Percentiles rank a stretch among this genome's conserved stretches.
These are phyloP conservation scores for Diplocarpon mali DNA, from an alignment of 2,329 filamentous ascomycete genomes.

Conservation along the genomic window DNA sequence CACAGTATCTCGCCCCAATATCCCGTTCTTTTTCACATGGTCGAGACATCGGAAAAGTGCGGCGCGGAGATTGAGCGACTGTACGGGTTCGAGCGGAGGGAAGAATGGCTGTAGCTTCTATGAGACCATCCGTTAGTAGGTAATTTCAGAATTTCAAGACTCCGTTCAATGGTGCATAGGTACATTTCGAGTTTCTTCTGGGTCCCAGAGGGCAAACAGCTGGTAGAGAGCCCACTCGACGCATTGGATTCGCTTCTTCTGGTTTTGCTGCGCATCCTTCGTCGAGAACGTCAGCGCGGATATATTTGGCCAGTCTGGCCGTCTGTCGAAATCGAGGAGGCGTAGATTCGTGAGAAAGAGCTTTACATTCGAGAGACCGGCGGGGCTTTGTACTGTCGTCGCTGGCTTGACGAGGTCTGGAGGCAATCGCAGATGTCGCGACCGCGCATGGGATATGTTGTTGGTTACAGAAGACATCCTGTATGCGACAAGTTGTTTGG, in stretches of 20 bases:
- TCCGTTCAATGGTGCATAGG: constrained; percentile 11
- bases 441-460: neutral
- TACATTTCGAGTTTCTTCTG: constrained; percentile 63
- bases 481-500: neutral
- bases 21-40: constrained; percentile 77
- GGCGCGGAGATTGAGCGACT: constrained; percentile 81
- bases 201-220: constrained; percentile 76
- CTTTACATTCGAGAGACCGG: constrained; percentile 40
- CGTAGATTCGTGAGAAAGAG: constrained; percentile 77
- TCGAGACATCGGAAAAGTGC: constrained; percentile 74
- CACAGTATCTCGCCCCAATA: constrained; percentile 67
- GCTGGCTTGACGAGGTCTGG: constrained; percentile 15
- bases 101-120: constrained; percentile 87
- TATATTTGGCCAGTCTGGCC: constrained; percentile 71
- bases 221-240: constrained; percentile 89
- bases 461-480: neutral
- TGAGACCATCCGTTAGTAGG: constrained; percentile 3
- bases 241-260: constrained; percentile 71
- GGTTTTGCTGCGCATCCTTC: constrained; percentile 55
- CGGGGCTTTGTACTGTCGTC: constrained; percentile 5
- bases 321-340: constrained; percentile 67
- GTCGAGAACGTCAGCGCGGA: constrained; percentile 57
- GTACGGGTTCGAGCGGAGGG: constrained; percentile 77
- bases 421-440: constrained; percentile 22
- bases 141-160: no score